Base-by-base conservation (phyloP, 2,329 filamentous ascomycete species). In the Alternaria metachromatica region DNA sequence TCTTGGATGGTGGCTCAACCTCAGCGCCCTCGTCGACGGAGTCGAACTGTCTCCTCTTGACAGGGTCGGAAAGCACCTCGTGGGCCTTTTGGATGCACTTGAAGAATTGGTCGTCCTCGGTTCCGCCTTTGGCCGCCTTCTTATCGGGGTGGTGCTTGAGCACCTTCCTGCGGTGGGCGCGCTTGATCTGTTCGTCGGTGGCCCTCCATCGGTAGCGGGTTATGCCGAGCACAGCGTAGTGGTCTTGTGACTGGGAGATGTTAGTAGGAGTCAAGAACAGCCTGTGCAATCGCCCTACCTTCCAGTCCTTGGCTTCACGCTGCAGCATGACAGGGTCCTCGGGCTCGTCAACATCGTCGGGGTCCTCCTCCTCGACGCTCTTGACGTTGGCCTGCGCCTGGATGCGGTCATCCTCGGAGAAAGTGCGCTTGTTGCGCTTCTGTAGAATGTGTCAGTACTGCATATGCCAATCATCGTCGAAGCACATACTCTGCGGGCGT, bases 11-110 rank as follows among this genome's bases (percentile, higher is more conserved):
- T 49, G 95, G 93, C 76, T 97, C 92, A 63, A 97, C 91, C 62
- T 99, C 92, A 67, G 96, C 96, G 73, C 89, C 90, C 83, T 97
- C 94, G 77, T 99, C 96, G 65, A 98, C 94, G 3, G 93, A 97
- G 83, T 99, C 96, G 84, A 92, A 99, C 84, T 99, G 96, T 63
- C 94, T 90, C 66, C 96, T 92, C 85, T 93, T 96, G 80, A 90
- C 87, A 55, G 96, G 96, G 84, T 99, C 96, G 59, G 93, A 88
- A 18, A 99, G 91, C 56, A 98, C 88, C 77, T 99, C 96, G 75
- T 92, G 95, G 62, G 96, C 96, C 83, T 97, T 97, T 82, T 99
- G 96, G 82, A 99, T 99, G 83, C 96, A 99, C 88, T 99, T 99
- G 91, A 99, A 99, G 87, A 99, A 99, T 81, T 92, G 93, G 82